Base-by-base conservation (phyloP, 140 eudicot genomes). In the Eryngium alpinum region DNA sequence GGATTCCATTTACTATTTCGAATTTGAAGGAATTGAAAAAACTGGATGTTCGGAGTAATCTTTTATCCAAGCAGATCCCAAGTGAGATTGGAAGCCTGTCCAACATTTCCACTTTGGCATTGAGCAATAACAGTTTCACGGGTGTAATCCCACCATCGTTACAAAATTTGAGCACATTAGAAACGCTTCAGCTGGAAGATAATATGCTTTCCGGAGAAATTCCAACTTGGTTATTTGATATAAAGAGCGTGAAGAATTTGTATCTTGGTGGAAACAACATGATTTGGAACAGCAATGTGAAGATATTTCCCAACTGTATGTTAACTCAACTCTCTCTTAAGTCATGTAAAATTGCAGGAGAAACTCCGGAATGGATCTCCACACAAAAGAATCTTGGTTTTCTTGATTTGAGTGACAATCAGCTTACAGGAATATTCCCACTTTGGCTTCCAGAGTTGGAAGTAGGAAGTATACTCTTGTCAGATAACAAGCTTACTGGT, bases 371-470 rank as follows among this genome's bases (percentile, higher is more conserved):
- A 21, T 89, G 92, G 91, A 80, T 90, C 78, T 86, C 91, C 13
- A 75, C 89, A 14, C 90, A 87, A 63, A 87, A 51, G 75, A 56
- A 27, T 22, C 81, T 89, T 73, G 21, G 21, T 32, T 72, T 89
- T 65, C 86, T 90, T 16, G 91, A 90, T 63, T 71, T 90, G 72
- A 90, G 88, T 29, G 77, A 80, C 7, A 87, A 88, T 34, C 69
- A 81, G 65, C 81, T 90, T 28, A 76, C 81, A 34, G 95, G 92
- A 16, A 70, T 9, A 16, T 88, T 90, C 66, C 95, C 92, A 0
- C 46, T 65, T 51, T 90, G 95, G 95, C 89, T 90, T 21, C 89
- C 92, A 1, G 77, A 84, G 74, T 83, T 88, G 88, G 87, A 90
- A 17, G 46, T 85, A 18, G 89, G 87, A 62, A 84, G 75, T 79